A percentile compares a stretch with the other conserved stretches of the same genome.
These are phyloP conservation scores for Barnettozyma siamensis DNA, from an alignment of 805 yeast genomes.

Conservation along the genomic window DNA sequence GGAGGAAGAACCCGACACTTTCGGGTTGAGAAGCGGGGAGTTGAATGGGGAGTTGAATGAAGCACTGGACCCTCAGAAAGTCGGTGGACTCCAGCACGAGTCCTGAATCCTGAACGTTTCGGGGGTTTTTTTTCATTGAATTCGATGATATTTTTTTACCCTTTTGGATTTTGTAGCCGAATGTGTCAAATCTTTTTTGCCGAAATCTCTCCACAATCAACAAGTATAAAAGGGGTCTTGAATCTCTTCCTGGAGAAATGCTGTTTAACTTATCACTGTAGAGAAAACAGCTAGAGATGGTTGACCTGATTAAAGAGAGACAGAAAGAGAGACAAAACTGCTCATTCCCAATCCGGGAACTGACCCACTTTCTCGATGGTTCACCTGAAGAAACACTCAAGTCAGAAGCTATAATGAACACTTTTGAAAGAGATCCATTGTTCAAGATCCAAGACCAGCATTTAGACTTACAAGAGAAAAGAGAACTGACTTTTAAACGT, in stretches of 20 bases:
- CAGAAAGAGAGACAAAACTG: constrained; percentile 38
- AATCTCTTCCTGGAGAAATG: no score
- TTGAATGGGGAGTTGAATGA: constrained; percentile 1
- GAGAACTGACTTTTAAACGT: constrained; percentile 52
- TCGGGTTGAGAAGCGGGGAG: background rate
- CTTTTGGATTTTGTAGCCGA: no score
- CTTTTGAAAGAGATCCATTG: constrained; percentile 63
- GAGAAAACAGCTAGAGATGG: background rate
- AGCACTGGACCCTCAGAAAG: constrained; percentile 5
- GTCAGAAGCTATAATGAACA: constrained; percentile 43
- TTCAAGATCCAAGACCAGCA: constrained; percentile 50
- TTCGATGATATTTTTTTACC: background rate
- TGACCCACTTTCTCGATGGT: constrained; percentile 51
- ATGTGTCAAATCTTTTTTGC: no score
- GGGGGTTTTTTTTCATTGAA: background rate
- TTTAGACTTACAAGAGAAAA: constrained; percentile 44
- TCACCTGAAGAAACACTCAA: constrained; percentile 37
- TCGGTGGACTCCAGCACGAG: constrained; percentile 3
- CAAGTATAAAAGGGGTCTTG: background rate
- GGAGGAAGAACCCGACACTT: background rate
- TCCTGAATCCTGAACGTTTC: background rate
- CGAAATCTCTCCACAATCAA: no score
- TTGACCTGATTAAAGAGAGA: constrained; percentile 16
- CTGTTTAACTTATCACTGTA: no score
- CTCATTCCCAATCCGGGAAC: constrained; percentile 35